Evolutionary conservation across 441 rosid genomes (phyloP).

Genomic region (Manihot esculenta): DNA sequence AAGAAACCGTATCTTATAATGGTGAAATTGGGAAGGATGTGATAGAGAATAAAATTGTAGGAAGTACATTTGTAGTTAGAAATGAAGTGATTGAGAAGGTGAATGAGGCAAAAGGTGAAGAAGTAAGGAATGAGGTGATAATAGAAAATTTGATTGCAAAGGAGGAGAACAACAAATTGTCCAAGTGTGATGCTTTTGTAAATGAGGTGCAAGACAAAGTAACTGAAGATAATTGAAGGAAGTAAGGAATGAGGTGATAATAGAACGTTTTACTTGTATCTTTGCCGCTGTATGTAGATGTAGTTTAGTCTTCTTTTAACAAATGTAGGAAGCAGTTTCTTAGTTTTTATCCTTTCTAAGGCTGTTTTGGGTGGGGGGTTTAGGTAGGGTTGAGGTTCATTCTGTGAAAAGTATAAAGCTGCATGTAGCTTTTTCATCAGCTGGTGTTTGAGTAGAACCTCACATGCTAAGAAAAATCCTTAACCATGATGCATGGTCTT

Average conservation of each 20-base stretch:
- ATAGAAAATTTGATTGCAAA: conserved; percentile 20
- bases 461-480: conserved; percentile 23
- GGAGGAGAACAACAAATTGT: conserved; percentile 25
- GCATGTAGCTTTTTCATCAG: conserved; percentile 16
- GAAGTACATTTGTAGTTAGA: conserved; percentile 9
- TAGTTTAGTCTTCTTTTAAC: conserved; percentile 23
- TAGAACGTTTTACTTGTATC: conserved; percentile 29
- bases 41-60: conserved; percentile 23
- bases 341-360: conserved; percentile 13
- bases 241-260: conserved; percentile 23
- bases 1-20: conserved; percentile 26
- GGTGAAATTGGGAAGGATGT: conserved; percentile 21
- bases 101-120: conserved; percentile 23
- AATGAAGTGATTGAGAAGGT: conserved; percentile 13
- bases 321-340: conserved; percentile 27
- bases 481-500: conserved; percentile 15
- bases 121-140: conserved; percentile 1
- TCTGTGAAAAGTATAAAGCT: conserved; percentile 19
- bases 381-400: conserved; percentile 13
- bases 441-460: conserved; percentile 22
- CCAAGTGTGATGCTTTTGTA: conserved; percentile 13
- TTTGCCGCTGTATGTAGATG: conserved; percentile 22
- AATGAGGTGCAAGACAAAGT: conserved; percentile 7
- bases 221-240: conserved; percentile 13
- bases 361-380: not conserved